Evolutionary conservation across 352 stramenopile species (phyloP).

Genomic region (Phytophthora idaei): DNA sequence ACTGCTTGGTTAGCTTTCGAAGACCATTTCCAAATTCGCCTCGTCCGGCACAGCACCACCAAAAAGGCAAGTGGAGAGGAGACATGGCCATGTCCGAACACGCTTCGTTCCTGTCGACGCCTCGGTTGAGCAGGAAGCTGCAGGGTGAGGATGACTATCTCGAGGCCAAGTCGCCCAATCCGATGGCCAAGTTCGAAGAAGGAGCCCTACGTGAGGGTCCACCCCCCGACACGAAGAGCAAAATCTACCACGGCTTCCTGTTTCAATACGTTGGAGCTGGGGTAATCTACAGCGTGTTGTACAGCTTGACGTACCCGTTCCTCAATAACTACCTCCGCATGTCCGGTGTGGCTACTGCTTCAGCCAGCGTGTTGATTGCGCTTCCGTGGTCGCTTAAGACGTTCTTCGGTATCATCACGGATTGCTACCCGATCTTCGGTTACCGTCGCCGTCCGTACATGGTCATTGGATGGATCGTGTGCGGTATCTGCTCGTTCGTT

Average conservation of each 20-base stretch:
- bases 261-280: conserved; percentile 57
- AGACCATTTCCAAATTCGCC: conserved; percentile 31
- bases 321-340: conserved; percentile 64
- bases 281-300: conserved; percentile 54
- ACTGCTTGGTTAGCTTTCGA: conserved; percentile 20
- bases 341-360: conserved; percentile 45
- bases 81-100: conserved; percentile 8
- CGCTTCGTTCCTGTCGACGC: conserved; percentile 28
- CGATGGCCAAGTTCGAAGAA: conserved; percentile 34
- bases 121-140: conserved; percentile 29
- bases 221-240: conserved; percentile 38
- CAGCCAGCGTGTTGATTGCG: conserved; percentile 52
- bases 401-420: conserved; percentile 82
- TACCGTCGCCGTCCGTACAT: conserved; percentile 86
- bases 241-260: conserved; percentile 47
- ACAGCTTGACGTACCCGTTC: conserved; percentile 52
- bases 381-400: conserved; percentile 86
- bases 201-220: conserved; percentile 51
- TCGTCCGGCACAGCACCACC: conserved; percentile 22
- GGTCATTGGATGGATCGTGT: conserved; percentile 66
- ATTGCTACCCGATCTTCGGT: conserved; percentile 87
- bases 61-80: conserved; percentile 7
- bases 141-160: conserved; percentile 30
- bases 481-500: conserved; percentile 39
- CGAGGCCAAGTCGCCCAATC: conserved; percentile 39